Evolutionary conservation across 108 stramenopile genomes (phyloP), one percentile per base, ranked within the genome.

Genomic region (Aurantiochytrium sp.): DNA sequence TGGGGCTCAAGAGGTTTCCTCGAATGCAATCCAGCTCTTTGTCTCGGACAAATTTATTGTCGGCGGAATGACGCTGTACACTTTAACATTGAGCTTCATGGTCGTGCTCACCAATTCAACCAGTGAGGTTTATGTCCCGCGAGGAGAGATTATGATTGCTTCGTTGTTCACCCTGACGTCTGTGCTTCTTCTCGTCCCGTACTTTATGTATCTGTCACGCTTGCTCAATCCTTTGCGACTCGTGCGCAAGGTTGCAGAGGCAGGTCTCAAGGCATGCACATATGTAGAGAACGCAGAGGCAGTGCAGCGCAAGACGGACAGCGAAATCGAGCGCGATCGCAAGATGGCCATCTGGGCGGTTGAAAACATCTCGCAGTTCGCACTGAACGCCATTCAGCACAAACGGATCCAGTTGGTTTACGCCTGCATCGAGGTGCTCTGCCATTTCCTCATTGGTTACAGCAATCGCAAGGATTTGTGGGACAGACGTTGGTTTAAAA

Each of bases 241-340:
- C 45, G 76, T 83, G 45, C 76, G 76, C 19, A 83, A 83, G 76
- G 76, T 83, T 6, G 76, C 76, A 28, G 76, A 83, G 76, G 51
- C 49, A 12, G 76, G 76, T 3, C 51, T 83, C 25, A 47, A 53
- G 76, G 76, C 76, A 1, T 53, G 45, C n/a, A 83, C 49, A 12
- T 83, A 83, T 23, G 76, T 53, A 6, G 51, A 83, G n/a, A 83
- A 47, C 45, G 18, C 49, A 25, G 76, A 83, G 51, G 51, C n/a
- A 1, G 51, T 53, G 51, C 76, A 83, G 51, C 76, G 76, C 45
- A 83, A 53, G 12, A 45, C 51, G 12, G 76, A 8, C 23, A 0
- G 6, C 16, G 76, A 83, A 53, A 69, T 69, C 42, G 42, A 42
- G 35, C 8, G 18, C 8, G 64, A 69, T 69, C 45, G 76, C 45